These are phyloP conservation scores for Scalesia atractyloides DNA, from an alignment of 129 eudicot genomes.

Conservation along the genomic window DNA sequence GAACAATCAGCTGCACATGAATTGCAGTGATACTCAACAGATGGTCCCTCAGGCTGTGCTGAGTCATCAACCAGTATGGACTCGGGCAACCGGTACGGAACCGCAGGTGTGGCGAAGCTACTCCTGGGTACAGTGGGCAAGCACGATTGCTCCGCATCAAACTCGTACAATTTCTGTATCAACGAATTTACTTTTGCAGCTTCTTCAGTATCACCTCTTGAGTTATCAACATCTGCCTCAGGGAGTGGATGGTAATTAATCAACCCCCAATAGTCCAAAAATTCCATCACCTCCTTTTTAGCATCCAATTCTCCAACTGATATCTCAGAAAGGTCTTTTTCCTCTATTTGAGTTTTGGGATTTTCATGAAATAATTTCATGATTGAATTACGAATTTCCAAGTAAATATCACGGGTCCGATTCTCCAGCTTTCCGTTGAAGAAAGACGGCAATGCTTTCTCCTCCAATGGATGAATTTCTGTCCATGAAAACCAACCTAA, in stretches of 20 bases:
- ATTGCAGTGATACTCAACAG: constrained; percentile 96
- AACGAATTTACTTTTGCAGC: constrained; percentile 49
- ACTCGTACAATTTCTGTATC: constrained; percentile 63
- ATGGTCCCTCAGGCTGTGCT: constrained; percentile 74
- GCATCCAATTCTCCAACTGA: constrained; percentile 74
- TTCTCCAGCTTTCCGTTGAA: constrained; percentile 77
- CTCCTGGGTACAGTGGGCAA: constrained; percentile 47
- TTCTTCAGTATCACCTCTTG: constrained; percentile 43
- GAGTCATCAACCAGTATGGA: constrained; percentile 73
- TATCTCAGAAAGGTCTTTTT: constrained; percentile 73
- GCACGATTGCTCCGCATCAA: constrained; percentile 64
- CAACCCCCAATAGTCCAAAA: constrained; percentile 95
- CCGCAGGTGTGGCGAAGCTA: constrained; percentile 45
- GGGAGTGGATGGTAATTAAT: constrained; percentile 91
- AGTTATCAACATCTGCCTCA: constrained; percentile 33
- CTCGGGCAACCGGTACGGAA: constrained; percentile 70
- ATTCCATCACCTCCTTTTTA: constrained; percentile 87
- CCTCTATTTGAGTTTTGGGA: constrained; percentile 58
- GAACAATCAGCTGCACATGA: constrained; percentile 99
- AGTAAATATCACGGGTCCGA: constrained; percentile 69
- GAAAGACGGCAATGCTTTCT: constrained; percentile 75
- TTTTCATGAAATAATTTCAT: constrained; percentile 68
- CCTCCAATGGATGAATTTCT: constrained; percentile 74
- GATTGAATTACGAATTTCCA: constrained; percentile 87
- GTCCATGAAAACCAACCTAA: constrained; percentile 99